These are phyloP conservation scores for Pseudozyma tsukubaensis DNA, from an alignment of 1,284 basidiomycete species.

Conservation along the genomic window DNA sequence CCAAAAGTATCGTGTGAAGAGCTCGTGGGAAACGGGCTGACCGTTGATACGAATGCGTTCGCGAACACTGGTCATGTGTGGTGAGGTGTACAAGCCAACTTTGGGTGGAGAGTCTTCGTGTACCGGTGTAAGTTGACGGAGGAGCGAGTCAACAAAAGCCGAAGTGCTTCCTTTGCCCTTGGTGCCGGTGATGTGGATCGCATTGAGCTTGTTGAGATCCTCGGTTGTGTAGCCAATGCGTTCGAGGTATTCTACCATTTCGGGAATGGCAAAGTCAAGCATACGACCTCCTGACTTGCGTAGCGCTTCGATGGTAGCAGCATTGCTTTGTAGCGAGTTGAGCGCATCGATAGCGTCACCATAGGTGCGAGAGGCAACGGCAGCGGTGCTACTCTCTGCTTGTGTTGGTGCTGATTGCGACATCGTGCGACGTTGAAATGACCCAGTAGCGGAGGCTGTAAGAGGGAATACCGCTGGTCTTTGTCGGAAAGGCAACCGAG, in stretches of 20 bases:
- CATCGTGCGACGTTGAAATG: slow-evolving; percentile 10
- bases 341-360: slow-evolving; percentile 85
- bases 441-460: background rate
- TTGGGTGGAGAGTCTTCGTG: slow-evolving; percentile 38
- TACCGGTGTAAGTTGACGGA: slow-evolving; percentile 49
- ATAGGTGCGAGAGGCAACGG: slow-evolving; percentile 48
- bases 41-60: slow-evolving; percentile 97
- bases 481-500: no score
- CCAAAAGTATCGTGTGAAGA: slow-evolving; percentile 92
- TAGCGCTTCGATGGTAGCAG: slow-evolving; percentile 85
- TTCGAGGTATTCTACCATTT: slow-evolving; percentile 89
- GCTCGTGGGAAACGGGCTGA: slow-evolving; percentile 83
- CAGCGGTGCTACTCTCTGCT: slow-evolving; percentile 5
- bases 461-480: background rate
- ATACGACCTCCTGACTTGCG: slow-evolving; percentile 80
- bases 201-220: slow-evolving; percentile 88
- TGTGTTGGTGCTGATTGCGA: slow-evolving; percentile 5
- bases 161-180: slow-evolving; percentile 99
- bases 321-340: slow-evolving; percentile 94
- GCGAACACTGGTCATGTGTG: slow-evolving; percentile 93
- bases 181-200: slow-evolving; percentile 96
- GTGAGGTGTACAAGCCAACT: slow-evolving; percentile 90
- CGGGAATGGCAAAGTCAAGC: slow-evolving; percentile 80
- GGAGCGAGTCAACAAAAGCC: slow-evolving; percentile 76
- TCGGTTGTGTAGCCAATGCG: slow-evolving; percentile 84